Conservation (phyloP, 169 alveolate genomes). For the Plasmodium blacklocki region DNA sequence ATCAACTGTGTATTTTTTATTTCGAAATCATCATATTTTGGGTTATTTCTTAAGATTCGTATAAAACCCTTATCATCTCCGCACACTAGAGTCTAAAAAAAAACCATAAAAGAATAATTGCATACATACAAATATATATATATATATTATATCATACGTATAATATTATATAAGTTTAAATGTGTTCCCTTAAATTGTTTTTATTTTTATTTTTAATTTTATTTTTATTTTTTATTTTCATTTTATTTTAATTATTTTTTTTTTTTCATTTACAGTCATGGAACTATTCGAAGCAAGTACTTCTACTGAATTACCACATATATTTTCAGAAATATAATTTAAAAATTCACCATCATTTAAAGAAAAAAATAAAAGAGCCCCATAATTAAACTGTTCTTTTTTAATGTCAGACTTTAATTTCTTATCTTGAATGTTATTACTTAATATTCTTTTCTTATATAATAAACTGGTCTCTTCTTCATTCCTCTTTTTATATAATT, state of each 20-base stretch:
- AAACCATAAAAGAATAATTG: not conserved
- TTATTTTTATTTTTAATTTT: too few relatives aligned
- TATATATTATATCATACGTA: not conserved
- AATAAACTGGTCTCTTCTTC: not conserved
- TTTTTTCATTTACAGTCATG: constrained; percentile 37
- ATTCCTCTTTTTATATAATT: constrained; percentile 4
- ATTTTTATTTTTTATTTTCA: too few relatives aligned
- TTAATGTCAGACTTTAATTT: constrained; percentile 33
- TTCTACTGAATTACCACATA: constrained; percentile 70
- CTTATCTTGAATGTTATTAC: constrained; percentile 31
- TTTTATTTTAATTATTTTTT: too few relatives aligned
- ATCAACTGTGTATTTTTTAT: constrained; percentile 11
- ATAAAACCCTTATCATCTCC: constrained; percentile 69
- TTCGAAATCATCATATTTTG: constrained; percentile 53
- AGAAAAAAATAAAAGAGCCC: constrained; percentile 72
- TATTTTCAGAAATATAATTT: constrained; percentile 66
- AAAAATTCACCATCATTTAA: constrained; percentile 70
- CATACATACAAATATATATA: not conserved
- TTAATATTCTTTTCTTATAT: constrained; percentile 30
- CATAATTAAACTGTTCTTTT: constrained; percentile 38
- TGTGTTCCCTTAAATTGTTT: not conserved
- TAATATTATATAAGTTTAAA: not conserved
- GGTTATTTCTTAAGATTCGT: constrained; percentile 67
- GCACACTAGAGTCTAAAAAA: constrained; percentile 52
- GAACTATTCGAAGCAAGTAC: constrained; percentile 59